Conservation (phyloP, 371 early-diverging fungal species). For the Encephalitozoon hellem region DNA sequence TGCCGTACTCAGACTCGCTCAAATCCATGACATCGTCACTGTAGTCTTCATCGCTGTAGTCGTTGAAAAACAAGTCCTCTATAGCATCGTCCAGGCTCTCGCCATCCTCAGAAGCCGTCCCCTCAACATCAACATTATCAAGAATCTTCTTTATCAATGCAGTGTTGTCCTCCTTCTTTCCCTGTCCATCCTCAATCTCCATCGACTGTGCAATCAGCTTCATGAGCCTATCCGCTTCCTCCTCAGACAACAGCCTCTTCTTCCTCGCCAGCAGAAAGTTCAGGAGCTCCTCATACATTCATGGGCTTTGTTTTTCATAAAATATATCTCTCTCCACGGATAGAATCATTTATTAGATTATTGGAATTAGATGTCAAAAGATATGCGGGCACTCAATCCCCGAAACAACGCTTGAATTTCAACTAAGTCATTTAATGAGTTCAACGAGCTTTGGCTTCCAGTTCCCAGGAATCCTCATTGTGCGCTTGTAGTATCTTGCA, state of each 20-base stretch:
- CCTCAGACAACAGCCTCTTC: constrained; percentile 20
- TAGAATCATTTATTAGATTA: background rate
- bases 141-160: background rate
- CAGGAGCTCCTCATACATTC: constrained; percentile 31
- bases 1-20: background rate
- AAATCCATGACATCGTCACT: background rate
- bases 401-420: background rate
- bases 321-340: background rate
- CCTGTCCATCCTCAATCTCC: background rate
- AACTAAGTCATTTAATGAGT: constrained; percentile 24
- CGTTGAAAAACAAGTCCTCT: constrained; percentile 5
- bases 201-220: constrained; percentile 10
- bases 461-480: constrained; percentile 86
- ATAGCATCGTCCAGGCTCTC: background rate
- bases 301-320: background rate
- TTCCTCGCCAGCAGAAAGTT: constrained; percentile 17
- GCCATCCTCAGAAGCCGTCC: background rate
- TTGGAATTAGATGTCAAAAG: background rate
- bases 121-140: background rate
- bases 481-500: constrained; percentile 96
- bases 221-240: constrained; percentile 21
- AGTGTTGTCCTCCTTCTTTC: background rate
- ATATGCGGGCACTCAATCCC: background rate
- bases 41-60: background rate
- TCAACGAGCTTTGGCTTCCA: constrained; percentile 68